A percentile compares a stretch with the other conserved stretches of the same genome.
These are phyloP conservation scores for Draba incana DNA, from an alignment of 345 rosid species.

Conservation along the genomic window DNA sequence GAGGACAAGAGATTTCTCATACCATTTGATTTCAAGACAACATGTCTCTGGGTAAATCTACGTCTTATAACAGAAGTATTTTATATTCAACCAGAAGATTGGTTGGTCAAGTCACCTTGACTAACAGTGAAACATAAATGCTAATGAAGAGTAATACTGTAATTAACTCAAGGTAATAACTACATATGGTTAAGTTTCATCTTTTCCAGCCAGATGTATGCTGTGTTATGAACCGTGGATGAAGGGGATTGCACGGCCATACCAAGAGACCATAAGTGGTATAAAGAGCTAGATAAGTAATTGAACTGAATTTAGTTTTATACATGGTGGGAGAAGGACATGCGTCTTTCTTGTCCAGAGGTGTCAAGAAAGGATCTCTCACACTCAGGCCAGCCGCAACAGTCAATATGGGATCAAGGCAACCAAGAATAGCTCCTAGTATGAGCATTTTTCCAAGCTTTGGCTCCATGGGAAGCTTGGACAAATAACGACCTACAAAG, in stretches of 20 bases:
- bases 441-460: slow-evolving; percentile 96
- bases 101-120: background rate
- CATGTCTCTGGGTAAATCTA: slow-evolving; percentile 11
- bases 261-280: slow-evolving; percentile 24
- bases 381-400: slow-evolving; percentile 88
- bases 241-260: background rate
- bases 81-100: background rate
- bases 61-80: slow-evolving; percentile 14
- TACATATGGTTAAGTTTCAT: background rate
- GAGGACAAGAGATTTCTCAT: slow-evolving; percentile 13
- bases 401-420: slow-evolving; percentile 86
- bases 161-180: background rate
- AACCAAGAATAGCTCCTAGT: slow-evolving; percentile 80
- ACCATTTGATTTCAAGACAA: slow-evolving; percentile 15
- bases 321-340: slow-evolving; percentile 48
- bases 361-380: slow-evolving; percentile 91
- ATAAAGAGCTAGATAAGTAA: slow-evolving; percentile 13
- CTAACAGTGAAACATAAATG: slow-evolving; percentile 7
- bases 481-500: slow-evolving; percentile 75
- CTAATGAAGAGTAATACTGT: slow-evolving; percentile 17
- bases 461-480: slow-evolving; percentile 93
- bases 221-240: background rate
- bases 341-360: slow-evolving; percentile 91
- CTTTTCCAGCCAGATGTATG: slow-evolving; percentile 23
- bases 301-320: slow-evolving; percentile 16